Evolutionary conservation across 2,329 filamentous ascomycete genomes (phyloP), one percentile per base, ranked within the genome.

Genomic region (Xylariaceae sp.): DNA sequence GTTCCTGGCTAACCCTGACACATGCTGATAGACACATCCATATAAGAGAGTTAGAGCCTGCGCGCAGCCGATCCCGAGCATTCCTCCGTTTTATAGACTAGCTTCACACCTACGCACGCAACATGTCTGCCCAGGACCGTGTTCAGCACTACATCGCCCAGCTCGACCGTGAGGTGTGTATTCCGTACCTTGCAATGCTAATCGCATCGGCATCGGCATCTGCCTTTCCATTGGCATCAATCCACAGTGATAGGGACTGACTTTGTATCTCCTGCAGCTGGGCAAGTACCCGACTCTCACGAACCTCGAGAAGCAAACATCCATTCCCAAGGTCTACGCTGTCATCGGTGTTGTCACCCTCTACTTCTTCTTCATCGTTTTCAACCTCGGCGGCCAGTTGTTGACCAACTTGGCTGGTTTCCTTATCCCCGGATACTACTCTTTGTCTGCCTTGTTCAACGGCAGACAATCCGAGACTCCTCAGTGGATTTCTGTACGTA

Each of bases 361-460:
- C 67, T 95, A 95, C 82, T 91, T 94, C 79, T 91, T 93, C 80
- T 85, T 94, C 69, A 90, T 94, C 77, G 86, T 94, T 79, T 92
- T 95, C 82, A 95, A 95, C 83, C 88, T 94, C 66, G 90, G 88
- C 65, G 90, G 90, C 69, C 89, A 92, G 77, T 88, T 94, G 72
- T 81, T 95, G 68, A 92, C 90, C 77, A 95, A 95, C 80, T 77
- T 92, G 67, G 89, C 90, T 67, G 90, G 90, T 63, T 94, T 94
- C 74, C 77, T 89, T 69, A 83, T 95, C 64, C 90, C 90, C 30
- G 87, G 86, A 62, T 94, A 94, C 82, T 95, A 93, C 77, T 93
- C 90, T 42, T 78, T 94, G 58, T 79, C 83, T 67, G 90, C 90
- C 39, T 80, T 95, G 62, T 94, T 94, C 78, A 87, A 80, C 57